Percentiles rank a stretch among this genome's conserved stretches.
These are phyloP conservation scores for Rhodamnia argentea DNA, from an alignment of 345 rosid genomes.

Conservation along the genomic window DNA sequence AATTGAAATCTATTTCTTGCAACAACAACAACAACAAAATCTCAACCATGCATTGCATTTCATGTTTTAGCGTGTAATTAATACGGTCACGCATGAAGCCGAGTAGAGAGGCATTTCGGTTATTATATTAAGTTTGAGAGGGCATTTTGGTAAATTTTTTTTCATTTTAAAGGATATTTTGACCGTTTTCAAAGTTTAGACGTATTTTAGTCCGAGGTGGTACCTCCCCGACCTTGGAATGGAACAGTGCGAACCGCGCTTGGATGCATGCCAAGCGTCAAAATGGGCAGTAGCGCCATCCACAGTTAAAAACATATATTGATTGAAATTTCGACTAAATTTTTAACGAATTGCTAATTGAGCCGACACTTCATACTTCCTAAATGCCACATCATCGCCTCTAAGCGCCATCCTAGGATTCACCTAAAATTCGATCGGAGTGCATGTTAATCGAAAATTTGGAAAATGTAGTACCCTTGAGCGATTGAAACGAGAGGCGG, in stretches of 20 bases:
- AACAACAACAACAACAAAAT: background rate
- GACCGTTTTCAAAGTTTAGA: background rate
- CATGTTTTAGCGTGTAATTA: accelerated
- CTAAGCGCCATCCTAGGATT: accelerated
- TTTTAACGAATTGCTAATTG: background rate
- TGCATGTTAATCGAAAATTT: background rate
- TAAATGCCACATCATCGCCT: background rate
- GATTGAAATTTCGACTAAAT: too few relatives aligned
- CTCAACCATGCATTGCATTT: background rate
- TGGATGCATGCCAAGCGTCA: too few relatives aligned
- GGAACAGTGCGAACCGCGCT: background rate
- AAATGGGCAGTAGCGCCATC: too few relatives aligned
- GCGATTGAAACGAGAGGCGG: background rate
- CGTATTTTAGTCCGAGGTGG: background rate
- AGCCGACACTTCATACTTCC: background rate
- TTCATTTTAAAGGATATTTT: background rate
- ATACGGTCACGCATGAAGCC: background rate
- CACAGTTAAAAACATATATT: too few relatives aligned
- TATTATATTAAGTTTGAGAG: background rate
- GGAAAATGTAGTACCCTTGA: background rate
- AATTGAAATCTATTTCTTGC: background rate
- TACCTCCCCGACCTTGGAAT: background rate
- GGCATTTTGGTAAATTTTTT: background rate
- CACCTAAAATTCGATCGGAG: background rate
- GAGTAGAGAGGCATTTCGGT: accelerated